A percentile compares a stretch with the other conserved stretches of the same genome.
These are phyloP conservation scores for Rhizopogon vinicolor DNA, from an alignment of 768 basidiomycete species.

Conservation along the genomic window DNA sequence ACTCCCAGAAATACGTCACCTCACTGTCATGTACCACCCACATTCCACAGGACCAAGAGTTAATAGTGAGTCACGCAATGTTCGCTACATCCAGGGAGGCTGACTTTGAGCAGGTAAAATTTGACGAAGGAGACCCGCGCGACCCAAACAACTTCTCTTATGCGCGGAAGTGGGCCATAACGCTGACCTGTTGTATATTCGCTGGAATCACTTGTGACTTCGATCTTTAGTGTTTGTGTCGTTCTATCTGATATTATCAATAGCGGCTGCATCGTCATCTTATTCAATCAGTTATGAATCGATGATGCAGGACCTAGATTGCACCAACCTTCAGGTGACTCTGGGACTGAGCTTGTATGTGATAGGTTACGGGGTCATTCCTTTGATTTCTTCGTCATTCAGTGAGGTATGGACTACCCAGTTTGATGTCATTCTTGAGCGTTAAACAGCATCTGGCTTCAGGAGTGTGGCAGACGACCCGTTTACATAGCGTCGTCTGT, in stretches of 20 bases:
- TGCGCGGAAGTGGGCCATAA: constrained; percentile 39
- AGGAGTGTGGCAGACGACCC: constrained; percentile 65
- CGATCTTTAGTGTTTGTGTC: not conserved
- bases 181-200: constrained; percentile 24
- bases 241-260: not conserved
- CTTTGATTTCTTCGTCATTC: constrained; percentile 60
- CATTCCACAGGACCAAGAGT: not conserved
- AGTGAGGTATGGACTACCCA: constrained; percentile 38
- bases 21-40: not conserved
- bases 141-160: constrained; percentile 34
- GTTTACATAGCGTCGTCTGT: constrained; percentile 50
- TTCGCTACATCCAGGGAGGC: not conserved
- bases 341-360: constrained; percentile 49
- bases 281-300: constrained; percentile 52
- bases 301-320: constrained; percentile 44
- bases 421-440: not conserved
- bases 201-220: constrained; percentile 16
- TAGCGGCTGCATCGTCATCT: constrained; percentile 46
- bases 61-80: not conserved
- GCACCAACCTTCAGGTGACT: constrained; percentile 38
- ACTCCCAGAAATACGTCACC: not conserved
- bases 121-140: constrained; percentile 30
- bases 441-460: not conserved
- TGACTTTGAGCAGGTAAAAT: constrained; percentile 30
- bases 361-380: constrained; percentile 56